These are phyloP conservation scores for Castanospermum australe DNA, from an alignment of 306 rosid genomes.

Conservation along the genomic window DNA sequence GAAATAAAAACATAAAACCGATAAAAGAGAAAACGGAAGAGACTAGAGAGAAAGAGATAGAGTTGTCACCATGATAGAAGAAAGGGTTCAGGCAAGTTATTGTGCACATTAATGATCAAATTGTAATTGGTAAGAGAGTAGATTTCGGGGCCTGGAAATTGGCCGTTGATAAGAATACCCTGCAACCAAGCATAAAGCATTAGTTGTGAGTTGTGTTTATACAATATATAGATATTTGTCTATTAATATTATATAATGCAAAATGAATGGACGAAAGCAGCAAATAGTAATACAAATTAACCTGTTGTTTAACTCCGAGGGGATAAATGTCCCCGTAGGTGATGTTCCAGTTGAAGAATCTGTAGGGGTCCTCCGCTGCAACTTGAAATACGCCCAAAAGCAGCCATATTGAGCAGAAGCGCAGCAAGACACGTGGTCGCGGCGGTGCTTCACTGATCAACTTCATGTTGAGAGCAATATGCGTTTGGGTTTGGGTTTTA, in stretches of 20 bases:
- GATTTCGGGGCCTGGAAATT: constrained; percentile 85
- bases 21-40: no score
- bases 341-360: constrained; percentile 73
- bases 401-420: constrained; percentile 27
- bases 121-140: constrained; percentile 83
- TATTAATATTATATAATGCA: no score
- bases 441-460: neutral
- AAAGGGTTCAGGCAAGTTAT: constrained; percentile 77
- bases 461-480: constrained; percentile 22
- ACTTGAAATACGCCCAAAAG: constrained; percentile 8
- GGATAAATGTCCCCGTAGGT: constrained; percentile 85
- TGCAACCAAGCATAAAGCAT: constrained; percentile 26
- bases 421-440: neutral
- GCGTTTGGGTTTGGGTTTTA: neutral
- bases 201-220: no score
- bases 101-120: constrained; percentile 72
- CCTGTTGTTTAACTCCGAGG: constrained; percentile 69
- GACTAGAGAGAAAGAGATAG: neutral
- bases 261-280: no score
- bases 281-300: no score
- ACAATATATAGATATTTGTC: no score
- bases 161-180: constrained; percentile 90
- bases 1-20: neutral
- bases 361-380: constrained; percentile 61
- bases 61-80: constrained; percentile 70